Evolutionary conservation across 176 grass and related monocot species (phyloP).

Genomic region (Hyparrhenia diplandra): DNA sequence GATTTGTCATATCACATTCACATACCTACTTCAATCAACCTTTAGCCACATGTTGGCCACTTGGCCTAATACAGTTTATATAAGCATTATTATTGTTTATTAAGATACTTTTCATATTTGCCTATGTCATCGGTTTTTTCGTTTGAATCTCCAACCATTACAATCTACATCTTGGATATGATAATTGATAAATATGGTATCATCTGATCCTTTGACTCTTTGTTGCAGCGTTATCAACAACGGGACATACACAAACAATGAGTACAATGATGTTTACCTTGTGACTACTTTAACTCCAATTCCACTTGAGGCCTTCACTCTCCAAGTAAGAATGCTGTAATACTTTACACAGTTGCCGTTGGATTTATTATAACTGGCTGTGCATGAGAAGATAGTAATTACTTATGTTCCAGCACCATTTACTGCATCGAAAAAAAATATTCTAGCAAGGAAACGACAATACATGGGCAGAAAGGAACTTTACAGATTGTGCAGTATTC

Average conservation of each 20-base stretch:
- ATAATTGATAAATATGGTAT: constrained; percentile 6
- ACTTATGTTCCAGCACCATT: neutral
- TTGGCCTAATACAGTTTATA: neutral
- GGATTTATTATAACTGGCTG: neutral
- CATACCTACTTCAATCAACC: neutral
- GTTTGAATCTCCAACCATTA: neutral
- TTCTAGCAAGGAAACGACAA: neutral
- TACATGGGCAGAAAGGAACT: neutral
- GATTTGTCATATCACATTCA: neutral
- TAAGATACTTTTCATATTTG: neutral
- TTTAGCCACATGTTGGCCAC: neutral
- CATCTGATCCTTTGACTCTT: neutral
- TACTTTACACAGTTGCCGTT: neutral
- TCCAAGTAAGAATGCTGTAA: constrained; percentile 57
- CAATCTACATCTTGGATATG: neutral
- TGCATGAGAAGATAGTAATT: constrained; percentile 18
- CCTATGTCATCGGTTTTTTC: neutral
- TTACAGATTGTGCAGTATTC: neutral
- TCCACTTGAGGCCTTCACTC: constrained; percentile 81
- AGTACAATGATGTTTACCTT: constrained; percentile 93
- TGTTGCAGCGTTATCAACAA: constrained; percentile 72
- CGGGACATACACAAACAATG: constrained; percentile 73
- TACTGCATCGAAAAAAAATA: constrained; percentile 5
- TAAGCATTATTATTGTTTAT: neutral
- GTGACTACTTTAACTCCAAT: constrained; percentile 84